Evolutionary conservation across 2,329 filamentous ascomycete genomes (phyloP).

Genomic region (Sarocladium oryzae): DNA sequence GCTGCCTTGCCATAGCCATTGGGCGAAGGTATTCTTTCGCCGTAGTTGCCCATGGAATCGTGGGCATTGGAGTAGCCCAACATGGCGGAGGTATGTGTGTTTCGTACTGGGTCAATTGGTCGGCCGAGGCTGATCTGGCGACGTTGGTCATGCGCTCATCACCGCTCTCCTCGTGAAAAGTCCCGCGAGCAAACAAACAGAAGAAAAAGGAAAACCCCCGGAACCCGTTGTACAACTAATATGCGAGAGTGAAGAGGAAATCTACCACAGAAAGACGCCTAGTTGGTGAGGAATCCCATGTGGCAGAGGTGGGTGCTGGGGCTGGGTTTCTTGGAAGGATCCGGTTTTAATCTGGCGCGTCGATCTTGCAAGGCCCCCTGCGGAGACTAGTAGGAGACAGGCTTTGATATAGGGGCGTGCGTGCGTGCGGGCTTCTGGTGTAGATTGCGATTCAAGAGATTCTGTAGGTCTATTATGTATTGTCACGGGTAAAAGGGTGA

Average conservation of each 20-base stretch:
- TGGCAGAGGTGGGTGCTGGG: neutral
- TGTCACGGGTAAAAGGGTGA: neutral
- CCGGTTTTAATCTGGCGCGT: constrained; percentile 9
- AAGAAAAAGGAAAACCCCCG: neutral
- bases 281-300: neutral
- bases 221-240: too few relatives aligned
- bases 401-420: neutral
- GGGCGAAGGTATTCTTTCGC: neutral
- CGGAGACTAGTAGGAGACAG: neutral
- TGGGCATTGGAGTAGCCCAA: constrained; percentile 1
- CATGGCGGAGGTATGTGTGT: neutral
- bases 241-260: too few relatives aligned
- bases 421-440: neutral
- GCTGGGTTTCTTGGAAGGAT: neutral
- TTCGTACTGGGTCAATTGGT: neutral
- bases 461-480: neutral
- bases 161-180: neutral
- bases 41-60: constrained; percentile 10
- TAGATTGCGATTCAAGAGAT: too few relatives aligned
- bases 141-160: constrained; percentile 2
- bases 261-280: too few relatives aligned
- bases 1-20: constrained; percentile 36
- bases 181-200: neutral
- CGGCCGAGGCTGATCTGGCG: neutral
- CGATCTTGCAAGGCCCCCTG: neutral